phyloP scores from a whole-genome alignment of 345 rosid species.

The Excoecaria agallocha region DNA sequence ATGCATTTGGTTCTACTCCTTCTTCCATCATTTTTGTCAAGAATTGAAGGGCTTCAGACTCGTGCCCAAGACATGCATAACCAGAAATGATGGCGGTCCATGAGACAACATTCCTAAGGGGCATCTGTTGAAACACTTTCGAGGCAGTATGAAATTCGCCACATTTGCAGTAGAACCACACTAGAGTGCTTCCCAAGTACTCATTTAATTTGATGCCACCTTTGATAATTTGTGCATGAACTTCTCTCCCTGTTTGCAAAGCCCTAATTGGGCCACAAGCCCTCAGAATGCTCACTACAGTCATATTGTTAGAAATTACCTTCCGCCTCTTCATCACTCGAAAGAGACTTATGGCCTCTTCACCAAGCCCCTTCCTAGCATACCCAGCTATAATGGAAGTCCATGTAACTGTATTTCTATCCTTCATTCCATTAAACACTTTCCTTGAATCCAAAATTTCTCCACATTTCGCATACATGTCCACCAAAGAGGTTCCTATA shows the following conservation, averaged over 20 bases:
- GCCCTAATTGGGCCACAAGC: constrained; percentile 75
- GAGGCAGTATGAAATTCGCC: constrained; percentile 57
- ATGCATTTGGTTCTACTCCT: constrained; percentile 77
- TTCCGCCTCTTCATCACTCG: constrained; percentile 68
- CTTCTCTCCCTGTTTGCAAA: constrained; percentile 56
- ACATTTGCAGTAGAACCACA: constrained; percentile 84
- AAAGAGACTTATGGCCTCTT: constrained; percentile 70
- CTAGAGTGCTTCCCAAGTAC: constrained; percentile 67
- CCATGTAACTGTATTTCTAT: constrained; percentile 74
- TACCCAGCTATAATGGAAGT: constrained; percentile 88
- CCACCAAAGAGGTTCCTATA: constrained; percentile 66
- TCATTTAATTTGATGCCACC: constrained; percentile 46
- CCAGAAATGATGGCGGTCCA: constrained; percentile 97
- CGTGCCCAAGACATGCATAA: constrained; percentile 69
- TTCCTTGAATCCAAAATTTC: constrained; percentile 59
- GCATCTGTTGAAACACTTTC: constrained; percentile 67
- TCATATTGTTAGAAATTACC: constrained; percentile 56
- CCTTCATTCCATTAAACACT: constrained; percentile 63
- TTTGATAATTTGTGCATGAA: constrained; percentile 75
- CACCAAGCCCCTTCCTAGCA: constrained; percentile 72
- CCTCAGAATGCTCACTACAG: constrained; percentile 70
- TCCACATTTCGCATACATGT: constrained; percentile 88
- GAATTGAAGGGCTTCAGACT: constrained; percentile 64
- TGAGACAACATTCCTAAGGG: constrained; percentile 73
- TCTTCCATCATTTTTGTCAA: constrained; percentile 81